These are phyloP conservation scores for Rhodofomes roseus DNA, from an alignment of 1,284 basidiomycete genomes.

Conservation along the genomic window DNA sequence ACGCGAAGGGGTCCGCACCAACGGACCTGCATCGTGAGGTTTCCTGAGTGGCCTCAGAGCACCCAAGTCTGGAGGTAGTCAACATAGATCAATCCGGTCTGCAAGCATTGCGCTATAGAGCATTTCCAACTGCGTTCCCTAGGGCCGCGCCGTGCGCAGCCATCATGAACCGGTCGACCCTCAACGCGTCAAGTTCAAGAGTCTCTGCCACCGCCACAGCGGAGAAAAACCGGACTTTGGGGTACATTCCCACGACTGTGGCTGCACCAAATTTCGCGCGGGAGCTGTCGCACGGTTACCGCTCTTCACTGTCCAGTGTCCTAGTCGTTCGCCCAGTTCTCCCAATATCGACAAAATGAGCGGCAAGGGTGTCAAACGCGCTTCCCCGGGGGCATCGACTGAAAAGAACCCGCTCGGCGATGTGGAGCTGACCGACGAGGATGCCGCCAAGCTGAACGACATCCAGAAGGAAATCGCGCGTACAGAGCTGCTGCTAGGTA, in stretches of 20 bases:
- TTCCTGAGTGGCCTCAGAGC: too few species aligned
- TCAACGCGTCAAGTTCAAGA: too few species aligned
- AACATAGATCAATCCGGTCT: too few species aligned
- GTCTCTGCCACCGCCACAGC: background rate
- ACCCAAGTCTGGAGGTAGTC: too few species aligned
- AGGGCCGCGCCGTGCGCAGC: too few species aligned
- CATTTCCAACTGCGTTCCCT: too few species aligned
- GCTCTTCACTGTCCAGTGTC: constrained; percentile 17
- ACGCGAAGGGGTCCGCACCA: too few species aligned
- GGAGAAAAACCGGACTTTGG: background rate
- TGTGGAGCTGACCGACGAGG: constrained; percentile 65
- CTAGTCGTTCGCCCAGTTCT: constrained; percentile 15
- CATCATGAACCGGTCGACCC: too few species aligned
- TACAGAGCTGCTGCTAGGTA: constrained; percentile 68
- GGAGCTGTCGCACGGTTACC: background rate
- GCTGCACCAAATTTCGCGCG: constrained; percentile 7
- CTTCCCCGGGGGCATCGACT: constrained; percentile 65
- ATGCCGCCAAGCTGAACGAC: constrained; percentile 59
- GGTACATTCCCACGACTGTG: background rate
- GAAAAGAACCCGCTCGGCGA: constrained; percentile 64
- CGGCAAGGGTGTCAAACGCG: constrained; percentile 62
- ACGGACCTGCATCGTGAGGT: too few species aligned
- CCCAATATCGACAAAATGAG: constrained; percentile 15
- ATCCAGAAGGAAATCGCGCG: constrained; percentile 64
- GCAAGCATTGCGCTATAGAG: too few species aligned